A percentile compares a stretch with the other conserved stretches of the same genome.
Conservation (phyloP, 202 grass and related monocot genomes). For the Schoenoplectus tabernaemontani region DNA sequence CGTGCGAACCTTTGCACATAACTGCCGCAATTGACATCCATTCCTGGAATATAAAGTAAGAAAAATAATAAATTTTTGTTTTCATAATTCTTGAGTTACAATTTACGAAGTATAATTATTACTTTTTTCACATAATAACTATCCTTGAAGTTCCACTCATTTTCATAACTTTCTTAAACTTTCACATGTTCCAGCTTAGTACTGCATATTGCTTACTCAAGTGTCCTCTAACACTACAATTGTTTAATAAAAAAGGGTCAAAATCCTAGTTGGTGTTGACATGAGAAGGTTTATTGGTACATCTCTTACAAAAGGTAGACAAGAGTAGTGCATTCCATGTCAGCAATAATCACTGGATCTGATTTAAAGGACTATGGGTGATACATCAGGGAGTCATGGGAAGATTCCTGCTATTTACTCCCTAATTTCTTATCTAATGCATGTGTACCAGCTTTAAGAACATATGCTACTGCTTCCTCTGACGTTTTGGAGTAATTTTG, state of each 20-base stretch:
- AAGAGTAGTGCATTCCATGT: background rate
- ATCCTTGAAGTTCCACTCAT: background rate
- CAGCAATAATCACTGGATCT: background rate
- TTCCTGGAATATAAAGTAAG: constrained; percentile 21
- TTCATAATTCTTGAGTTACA: background rate
- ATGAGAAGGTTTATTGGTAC: background rate
- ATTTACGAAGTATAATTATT: background rate
- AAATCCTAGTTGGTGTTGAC: background rate
- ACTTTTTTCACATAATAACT: background rate
- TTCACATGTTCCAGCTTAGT: background rate
- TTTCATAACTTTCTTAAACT: background rate
- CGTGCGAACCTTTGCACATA: constrained; percentile 31
- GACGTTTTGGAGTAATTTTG: constrained; percentile 41
- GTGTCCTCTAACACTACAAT: background rate
- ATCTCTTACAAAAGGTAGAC: background rate
- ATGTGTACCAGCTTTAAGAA: constrained; percentile 46
- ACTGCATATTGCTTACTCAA: background rate
- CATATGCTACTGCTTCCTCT: constrained; percentile 47
- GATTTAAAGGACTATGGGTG: background rate
- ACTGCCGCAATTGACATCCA: constrained; percentile 57
- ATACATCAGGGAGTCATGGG: background rate
- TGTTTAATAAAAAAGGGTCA: background rate
- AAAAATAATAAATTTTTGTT: background rate
- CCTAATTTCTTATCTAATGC: background rate
- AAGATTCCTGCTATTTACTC: background rate